A percentile compares a stretch with the other conserved stretches of the same genome.
phyloP scores from a whole-genome alignment of 768 basidiomycete genomes.

The Auricularia sp. region DNA sequence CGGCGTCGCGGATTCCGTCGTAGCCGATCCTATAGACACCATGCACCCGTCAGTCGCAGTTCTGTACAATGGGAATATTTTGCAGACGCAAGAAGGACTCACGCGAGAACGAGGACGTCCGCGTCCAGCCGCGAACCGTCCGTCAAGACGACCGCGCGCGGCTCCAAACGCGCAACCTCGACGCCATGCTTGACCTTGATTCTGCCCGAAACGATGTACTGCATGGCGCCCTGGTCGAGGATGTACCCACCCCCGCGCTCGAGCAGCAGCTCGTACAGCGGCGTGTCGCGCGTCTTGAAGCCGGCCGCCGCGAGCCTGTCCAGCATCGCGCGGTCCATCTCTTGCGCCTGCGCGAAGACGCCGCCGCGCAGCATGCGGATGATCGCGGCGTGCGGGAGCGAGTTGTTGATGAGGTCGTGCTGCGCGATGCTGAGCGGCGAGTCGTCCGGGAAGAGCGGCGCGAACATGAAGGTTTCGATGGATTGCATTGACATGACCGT shows the following conservation, averaged over 20 bases:
- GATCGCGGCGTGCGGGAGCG: background rate
- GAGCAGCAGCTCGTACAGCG: background rate
- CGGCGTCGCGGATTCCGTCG: constrained; percentile 19
- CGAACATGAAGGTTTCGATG: background rate
- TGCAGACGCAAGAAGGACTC: background rate
- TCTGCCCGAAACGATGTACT: constrained; percentile 11
- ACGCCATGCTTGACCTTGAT: constrained; percentile 14
- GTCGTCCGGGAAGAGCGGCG: background rate
- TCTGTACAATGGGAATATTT: background rate
- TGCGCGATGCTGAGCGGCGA: background rate
- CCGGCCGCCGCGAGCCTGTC: background rate
- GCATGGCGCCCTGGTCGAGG: constrained; percentile 11
- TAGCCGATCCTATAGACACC: constrained; percentile 19
- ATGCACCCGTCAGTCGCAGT: constrained; percentile 8
- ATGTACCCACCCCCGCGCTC: background rate
- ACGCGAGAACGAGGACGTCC: constrained; percentile 8
- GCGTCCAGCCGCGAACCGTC: constrained; percentile 8
- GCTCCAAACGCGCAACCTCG: constrained; percentile 5
- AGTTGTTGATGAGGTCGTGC: background rate
- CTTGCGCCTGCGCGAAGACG: background rate
- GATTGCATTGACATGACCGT: background rate
- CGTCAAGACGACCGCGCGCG: constrained; percentile 6
- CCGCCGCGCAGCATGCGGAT: background rate
- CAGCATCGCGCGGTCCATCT: background rate
- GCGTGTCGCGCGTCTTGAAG: background rate